Base-by-base conservation (phyloP, 2,329 filamentous ascomycete species). In the Fusarium pseudocircinatum region DNA sequence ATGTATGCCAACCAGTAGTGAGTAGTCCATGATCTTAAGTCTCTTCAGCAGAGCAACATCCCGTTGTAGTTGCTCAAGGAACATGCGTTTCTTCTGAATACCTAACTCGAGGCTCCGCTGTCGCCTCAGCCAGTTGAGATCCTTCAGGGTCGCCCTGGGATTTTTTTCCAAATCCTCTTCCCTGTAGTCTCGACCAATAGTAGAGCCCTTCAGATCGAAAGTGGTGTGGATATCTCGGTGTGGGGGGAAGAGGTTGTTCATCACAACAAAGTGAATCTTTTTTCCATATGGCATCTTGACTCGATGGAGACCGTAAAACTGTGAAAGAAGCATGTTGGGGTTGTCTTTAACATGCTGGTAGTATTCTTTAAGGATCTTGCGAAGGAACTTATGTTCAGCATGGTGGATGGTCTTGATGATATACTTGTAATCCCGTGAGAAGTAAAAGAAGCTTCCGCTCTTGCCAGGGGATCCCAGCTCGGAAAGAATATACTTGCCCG, bases 331-430 rank as follows among this genome's bases (percentile, higher is more conserved):
- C 0, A 97, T 99, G 83, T 99, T 97, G 12, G 96, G 96, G 82
- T 99, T 98, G 40, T 95, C 89, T 77, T 91, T 91, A 74, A 98
- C 94, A 81, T 99, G 96, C 63, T 93, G 87, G 84, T 98, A 98
- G 83, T 99, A 99, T 69, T 98, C 94, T 80, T 92, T 94, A 64
- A 97, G 85, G 65, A 96, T 93, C 82, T 92, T 95, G 58, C 94
- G 88, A 54, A 97, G 87, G 73, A 96, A 95, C 79, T 95, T 95
- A 86, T 96, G 94, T 83, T 99, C 96, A 77, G 91, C 91, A 78
- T 98, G 96, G 81, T 99, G 96, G 76, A 99, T 98, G 28, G 96
- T 99, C 85, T 99, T 99, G 89, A 99, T 99, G 84, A 99, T 99
- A 84, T 99, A 99, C 84, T 98, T 98, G 88, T 99, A 99, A 84